Evolutionary conservation across 352 stramenopile genomes (phyloP), one percentile per base, ranked within the genome.

Genomic region (Phytophthora cryptogea): DNA sequence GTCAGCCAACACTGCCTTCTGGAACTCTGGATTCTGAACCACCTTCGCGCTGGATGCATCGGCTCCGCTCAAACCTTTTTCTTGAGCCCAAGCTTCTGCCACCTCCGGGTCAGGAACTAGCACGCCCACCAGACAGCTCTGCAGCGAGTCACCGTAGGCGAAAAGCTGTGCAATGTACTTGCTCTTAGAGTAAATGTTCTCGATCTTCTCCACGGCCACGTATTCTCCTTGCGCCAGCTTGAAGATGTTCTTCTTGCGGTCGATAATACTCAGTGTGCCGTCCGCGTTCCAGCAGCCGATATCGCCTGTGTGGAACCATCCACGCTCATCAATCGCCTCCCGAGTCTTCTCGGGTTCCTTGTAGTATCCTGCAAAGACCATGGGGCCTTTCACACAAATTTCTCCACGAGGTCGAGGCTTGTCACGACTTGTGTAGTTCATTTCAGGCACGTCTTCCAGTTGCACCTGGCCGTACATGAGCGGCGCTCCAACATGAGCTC

Each of bases 281-380:
- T 97, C 79, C 5, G 84, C 78, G 66, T 98, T 98, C 68, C 98
- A 96, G 8, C 78, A 76, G 17, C 92, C 96, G 40, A 98, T 85
- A 59, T 98, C 96, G 36, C 96, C 96, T 1, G 94, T 98, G 68
- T 98, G 90, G 63, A 99, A 97, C 86, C 89, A 98, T 10, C 92
- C 94, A 20, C 89, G 87, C 11, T 70, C 73, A 54, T 98, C 91
- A 35, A 98, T 83, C 2, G 86, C 88, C 57, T 97, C 90, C 1
- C 63, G 63, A 0, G 94, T 98, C 36, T 94, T 95, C 51, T 93
- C 82, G 5, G 80, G 71, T 62, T 98, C 88, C 50, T 97, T 94
- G 71, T 97, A 97, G 74, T 98, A 99, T 8, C 92, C 95, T 33
- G 63, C 70, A 41, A 94, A 93, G 27, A 98, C 74, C 57, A 85